Percentiles rank a stretch among this genome's conserved stretches.
Conservation (phyloP, 495 filamentous ascomycete species). For the Penicillium argentinense region DNA sequence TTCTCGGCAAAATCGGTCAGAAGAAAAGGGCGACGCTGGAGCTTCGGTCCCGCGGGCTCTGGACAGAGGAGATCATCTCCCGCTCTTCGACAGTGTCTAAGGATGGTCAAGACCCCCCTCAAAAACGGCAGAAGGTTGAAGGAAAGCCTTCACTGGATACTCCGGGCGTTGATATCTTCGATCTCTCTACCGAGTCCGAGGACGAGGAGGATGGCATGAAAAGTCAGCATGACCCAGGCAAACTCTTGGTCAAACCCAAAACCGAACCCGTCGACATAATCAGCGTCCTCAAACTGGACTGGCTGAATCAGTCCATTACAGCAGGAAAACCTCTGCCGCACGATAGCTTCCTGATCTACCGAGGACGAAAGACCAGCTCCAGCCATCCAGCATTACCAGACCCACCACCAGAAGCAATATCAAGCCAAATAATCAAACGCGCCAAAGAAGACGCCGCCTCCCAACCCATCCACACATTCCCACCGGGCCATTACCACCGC, state of each 20-base stretch:
- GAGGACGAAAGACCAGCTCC: conserved; percentile 36
- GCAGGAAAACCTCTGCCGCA: conserved; percentile 54
- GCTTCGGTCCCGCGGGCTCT: conserved; percentile 63
- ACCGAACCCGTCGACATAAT: conserved; percentile 36
- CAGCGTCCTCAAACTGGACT: conserved; percentile 71
- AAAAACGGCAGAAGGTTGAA: conserved; percentile 24
- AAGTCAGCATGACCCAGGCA: conserved; percentile 5
- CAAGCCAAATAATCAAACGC: conserved; percentile 48
- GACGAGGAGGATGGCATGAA: conserved; percentile 22
- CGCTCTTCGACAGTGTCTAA: not conserved
- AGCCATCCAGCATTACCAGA: not conserved
- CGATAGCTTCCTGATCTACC: conserved; percentile 65
- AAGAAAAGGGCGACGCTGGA: conserved; percentile 75
- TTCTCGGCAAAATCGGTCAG: conserved; percentile 70
- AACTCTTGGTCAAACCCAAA: conserved; percentile 6
- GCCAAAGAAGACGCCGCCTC: conserved; percentile 50
- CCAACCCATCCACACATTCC: conserved; percentile 14
- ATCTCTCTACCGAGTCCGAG: conserved; percentile 36
- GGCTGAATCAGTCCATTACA: conserved; percentile 67
- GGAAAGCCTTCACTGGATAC: not conserved
- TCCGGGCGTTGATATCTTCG: conserved; percentile 20
- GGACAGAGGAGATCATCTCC: conserved; percentile 53
- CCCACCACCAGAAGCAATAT: conserved; percentile 1
- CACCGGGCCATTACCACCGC: conserved; percentile 8
- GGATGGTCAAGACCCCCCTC: conserved; percentile 10